phyloP scores from a whole-genome alignment of 2,329 filamentous ascomycete genomes.

The Ophiostoma triangulosporum region DNA sequence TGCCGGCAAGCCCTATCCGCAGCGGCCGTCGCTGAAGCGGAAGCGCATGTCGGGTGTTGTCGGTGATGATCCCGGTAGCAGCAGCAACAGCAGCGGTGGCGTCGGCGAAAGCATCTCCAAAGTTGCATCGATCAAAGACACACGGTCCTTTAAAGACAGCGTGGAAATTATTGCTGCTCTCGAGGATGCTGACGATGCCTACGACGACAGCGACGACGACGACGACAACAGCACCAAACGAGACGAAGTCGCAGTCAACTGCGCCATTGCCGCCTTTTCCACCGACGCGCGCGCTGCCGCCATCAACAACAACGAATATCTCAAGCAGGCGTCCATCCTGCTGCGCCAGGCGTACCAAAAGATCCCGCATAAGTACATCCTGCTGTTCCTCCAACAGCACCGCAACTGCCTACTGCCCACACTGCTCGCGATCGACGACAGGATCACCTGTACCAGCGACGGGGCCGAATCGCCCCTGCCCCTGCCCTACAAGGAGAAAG shows the following conservation, averaged over 20 bases:
- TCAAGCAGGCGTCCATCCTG: conserved; percentile 15
- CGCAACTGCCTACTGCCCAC: conserved; percentile 22
- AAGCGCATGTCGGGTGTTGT: conserved; percentile 21
- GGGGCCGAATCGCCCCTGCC: conserved; percentile 11
- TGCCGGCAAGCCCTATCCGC: conserved; percentile 24
- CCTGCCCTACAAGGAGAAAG: conserved; percentile 19
- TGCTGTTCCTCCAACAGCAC: conserved; percentile 15
- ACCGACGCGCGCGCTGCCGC: conserved; percentile 13
- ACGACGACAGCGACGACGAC: conserved; percentile 10
- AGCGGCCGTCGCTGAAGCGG: conserved; percentile 25
- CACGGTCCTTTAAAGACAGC: neutral
- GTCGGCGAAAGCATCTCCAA: neutral
- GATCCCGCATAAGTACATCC: conserved; percentile 18
- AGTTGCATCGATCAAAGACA: neutral
- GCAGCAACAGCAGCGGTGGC: neutral
- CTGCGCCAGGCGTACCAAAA: conserved; percentile 24
- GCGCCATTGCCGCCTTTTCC: conserved; percentile 13
- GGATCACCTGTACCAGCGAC: conserved; percentile 14
- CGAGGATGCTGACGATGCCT: conserved; percentile 10
- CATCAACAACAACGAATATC: neutral
- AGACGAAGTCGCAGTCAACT: neutral
- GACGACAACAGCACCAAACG: conserved; percentile 13
- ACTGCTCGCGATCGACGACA: conserved; percentile 21
- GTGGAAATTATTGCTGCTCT: neutral
- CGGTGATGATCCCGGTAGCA: neutral